phyloP scores from a whole-genome alignment of 768 basidiomycete species.

The Lactifluus hygrophoroides region DNA sequence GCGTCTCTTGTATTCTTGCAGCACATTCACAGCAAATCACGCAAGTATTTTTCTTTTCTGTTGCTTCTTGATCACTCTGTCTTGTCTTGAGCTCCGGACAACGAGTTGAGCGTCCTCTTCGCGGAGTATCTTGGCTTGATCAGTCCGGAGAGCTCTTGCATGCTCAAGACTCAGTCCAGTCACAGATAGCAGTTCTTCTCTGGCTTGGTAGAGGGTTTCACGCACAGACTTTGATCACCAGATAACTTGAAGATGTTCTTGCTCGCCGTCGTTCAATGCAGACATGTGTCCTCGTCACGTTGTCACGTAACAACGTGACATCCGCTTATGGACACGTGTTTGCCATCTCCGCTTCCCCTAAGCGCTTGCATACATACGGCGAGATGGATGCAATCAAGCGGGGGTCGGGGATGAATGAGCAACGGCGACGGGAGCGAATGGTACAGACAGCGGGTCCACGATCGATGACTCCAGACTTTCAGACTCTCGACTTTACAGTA shows the following conservation, averaged over 20 bases:
- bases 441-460: background rate
- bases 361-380: background rate
- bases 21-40: conserved; percentile 12
- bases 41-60: background rate
- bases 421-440: background rate
- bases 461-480: background rate
- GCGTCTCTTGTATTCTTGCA: conserved; percentile 6
- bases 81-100: conserved; percentile 12
- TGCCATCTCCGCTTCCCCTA: background rate
- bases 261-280: conserved; percentile 14
- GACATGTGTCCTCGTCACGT: conserved; percentile 13
- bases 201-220: conserved; percentile 7
- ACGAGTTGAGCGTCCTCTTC: conserved; percentile 6
- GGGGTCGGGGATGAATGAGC: conserved; percentile 2
- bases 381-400: background rate
- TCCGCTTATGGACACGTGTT: conserved; percentile 10
- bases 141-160: conserved; percentile 9
- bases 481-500: background rate
- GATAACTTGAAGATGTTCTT: conserved; percentile 15
- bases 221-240: conserved; percentile 9
- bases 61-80: conserved; percentile 17
- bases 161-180: conserved; percentile 14
- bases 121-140: conserved; percentile 1
- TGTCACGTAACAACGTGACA: conserved; percentile 18
- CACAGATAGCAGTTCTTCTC: conserved; percentile 4